These are phyloP conservation scores for Corylus avellana DNA, from an alignment of 306 rosid genomes.

Conservation along the genomic window DNA sequence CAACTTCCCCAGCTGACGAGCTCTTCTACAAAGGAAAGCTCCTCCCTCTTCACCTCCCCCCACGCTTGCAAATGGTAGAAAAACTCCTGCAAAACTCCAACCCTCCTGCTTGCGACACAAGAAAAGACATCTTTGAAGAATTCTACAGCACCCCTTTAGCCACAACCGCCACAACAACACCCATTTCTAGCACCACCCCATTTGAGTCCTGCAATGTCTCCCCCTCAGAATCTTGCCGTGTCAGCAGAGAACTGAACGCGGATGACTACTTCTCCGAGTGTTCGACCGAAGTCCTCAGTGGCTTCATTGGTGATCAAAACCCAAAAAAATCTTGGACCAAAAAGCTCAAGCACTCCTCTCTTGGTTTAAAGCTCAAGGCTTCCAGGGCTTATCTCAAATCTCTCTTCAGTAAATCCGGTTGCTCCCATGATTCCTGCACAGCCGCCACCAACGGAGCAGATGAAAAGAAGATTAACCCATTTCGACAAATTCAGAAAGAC, in stretches of 20 bases:
- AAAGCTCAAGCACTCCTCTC: constrained; percentile 70
- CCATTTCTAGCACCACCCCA: constrained; percentile 64
- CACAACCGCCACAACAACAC: constrained; percentile 70
- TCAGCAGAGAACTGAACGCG: constrained; percentile 68
- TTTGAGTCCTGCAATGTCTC: constrained; percentile 90
- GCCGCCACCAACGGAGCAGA: constrained; percentile 64
- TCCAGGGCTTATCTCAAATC: constrained; percentile 87
- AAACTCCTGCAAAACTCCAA: constrained; percentile 63
- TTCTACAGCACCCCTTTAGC: constrained; percentile 73
- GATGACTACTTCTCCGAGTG: constrained; percentile 56
- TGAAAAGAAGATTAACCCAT: constrained; percentile 61
- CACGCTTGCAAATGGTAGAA: constrained; percentile 85
- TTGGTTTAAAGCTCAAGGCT: constrained; percentile 80
- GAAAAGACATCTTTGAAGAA: constrained; percentile 56
- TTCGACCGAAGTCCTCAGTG: constrained; percentile 28
- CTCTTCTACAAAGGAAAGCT: constrained; percentile 98
- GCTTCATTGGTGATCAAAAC: constrained; percentile 37
- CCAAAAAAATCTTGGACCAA: constrained; percentile 74
- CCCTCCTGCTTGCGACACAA: constrained; percentile 38
- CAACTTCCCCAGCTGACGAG: constrained; percentile 98
- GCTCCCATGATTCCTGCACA: constrained; percentile 71
- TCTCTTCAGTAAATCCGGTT: constrained; percentile 74
- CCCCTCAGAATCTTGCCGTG: constrained; percentile 69
- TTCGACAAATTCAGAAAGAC: constrained; percentile 62
- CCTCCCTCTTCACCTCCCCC: constrained; percentile 97